Conservation (phyloP, 2,329 filamentous ascomycete species). For the Lachnellula arida region DNA sequence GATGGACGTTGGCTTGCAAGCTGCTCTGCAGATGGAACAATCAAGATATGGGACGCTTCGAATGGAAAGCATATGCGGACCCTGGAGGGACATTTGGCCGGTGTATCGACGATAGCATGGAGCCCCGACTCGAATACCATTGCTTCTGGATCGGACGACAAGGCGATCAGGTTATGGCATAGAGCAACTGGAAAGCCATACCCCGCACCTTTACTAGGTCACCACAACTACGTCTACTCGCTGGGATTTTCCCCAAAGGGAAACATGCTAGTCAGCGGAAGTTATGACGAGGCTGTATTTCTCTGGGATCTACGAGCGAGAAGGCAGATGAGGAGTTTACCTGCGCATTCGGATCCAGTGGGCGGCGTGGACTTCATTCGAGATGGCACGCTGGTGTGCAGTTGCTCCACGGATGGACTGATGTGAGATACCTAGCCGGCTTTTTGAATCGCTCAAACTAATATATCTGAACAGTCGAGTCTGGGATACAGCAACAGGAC, state of each 20-base stretch:
- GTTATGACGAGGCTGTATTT: slow-evolving; percentile 95
- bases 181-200: slow-evolving; percentile 55
- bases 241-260: slow-evolving; percentile 96
- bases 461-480: slow-evolving; percentile 56
- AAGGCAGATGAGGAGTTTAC: slow-evolving; percentile 80
- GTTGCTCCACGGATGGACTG: slow-evolving; percentile 85
- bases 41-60: slow-evolving; percentile 83
- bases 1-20: slow-evolving; percentile 87
- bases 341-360: slow-evolving; percentile 93
- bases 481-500: slow-evolving; percentile 93
- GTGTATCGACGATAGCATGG: slow-evolving; percentile 92
- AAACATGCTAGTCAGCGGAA: slow-evolving; percentile 92
- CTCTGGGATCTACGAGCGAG: slow-evolving; percentile 93
- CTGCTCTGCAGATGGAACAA: slow-evolving; percentile 80
- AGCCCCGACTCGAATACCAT: slow-evolving; percentile 81
- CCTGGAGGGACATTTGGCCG: slow-evolving; percentile 87
- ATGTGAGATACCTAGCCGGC: slow-evolving; percentile 49
- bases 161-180: slow-evolving; percentile 92
- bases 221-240: slow-evolving; percentile 95
- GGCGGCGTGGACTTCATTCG: slow-evolving; percentile 87
- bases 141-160: slow-evolving; percentile 92
- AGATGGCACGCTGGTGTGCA: slow-evolving; percentile 88
- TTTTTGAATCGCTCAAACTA: slow-evolving; percentile 1
- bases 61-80: slow-evolving; percentile 81
- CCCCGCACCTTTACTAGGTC: slow-evolving; percentile 63